A percentile compares a stretch with the other conserved stretches of the same genome.
Conservation (phyloP, 208 protist genomes). For the Crithidia brevicula region DNA sequence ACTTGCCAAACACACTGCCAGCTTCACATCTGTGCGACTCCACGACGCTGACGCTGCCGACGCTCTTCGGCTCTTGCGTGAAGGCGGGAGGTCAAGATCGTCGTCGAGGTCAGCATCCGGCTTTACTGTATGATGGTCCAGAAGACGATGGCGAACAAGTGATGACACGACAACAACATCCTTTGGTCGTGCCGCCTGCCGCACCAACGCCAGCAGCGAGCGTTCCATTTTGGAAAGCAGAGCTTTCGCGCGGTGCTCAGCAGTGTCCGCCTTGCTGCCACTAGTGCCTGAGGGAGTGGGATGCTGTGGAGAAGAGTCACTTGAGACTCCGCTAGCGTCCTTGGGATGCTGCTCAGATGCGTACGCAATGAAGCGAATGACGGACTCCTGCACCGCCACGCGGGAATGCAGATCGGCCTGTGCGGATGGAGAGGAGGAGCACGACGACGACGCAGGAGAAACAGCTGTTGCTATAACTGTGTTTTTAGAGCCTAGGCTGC, state of each 20-base stretch:
- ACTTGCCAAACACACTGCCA: slow-evolving; percentile 26
- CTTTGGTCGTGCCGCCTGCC: slow-evolving; percentile 4
- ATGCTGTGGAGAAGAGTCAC: no score
- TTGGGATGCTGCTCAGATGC: background rate
- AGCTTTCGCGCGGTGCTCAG: background rate
- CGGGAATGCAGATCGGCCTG: background rate
- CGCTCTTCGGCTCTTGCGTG: background rate
- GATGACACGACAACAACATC: slow-evolving; percentile 22
- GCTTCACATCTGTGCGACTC: slow-evolving; percentile 14
- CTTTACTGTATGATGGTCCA: background rate
- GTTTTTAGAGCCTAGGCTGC: background rate
- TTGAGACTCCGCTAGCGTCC: no score
- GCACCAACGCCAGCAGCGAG: slow-evolving; percentile 2
- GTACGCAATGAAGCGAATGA: slow-evolving; percentile 6
- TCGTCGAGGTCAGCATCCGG: background rate
- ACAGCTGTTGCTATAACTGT: background rate
- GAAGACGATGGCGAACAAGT: slow-evolving; percentile 23
- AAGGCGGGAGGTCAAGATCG: background rate
- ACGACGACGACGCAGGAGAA: background rate
- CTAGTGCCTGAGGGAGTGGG: no score
- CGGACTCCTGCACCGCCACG: slow-evolving; percentile 7
- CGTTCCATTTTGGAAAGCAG: slow-evolving; percentile 7
- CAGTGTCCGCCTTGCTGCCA: background rate
- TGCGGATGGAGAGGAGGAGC: background rate
- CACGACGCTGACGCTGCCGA: background rate